A percentile compares a stretch with the other conserved stretches of the same genome.
Conservation (phyloP, 225 moss, liverwort and hornwort species). For the Climacium dendroides region DNA sequence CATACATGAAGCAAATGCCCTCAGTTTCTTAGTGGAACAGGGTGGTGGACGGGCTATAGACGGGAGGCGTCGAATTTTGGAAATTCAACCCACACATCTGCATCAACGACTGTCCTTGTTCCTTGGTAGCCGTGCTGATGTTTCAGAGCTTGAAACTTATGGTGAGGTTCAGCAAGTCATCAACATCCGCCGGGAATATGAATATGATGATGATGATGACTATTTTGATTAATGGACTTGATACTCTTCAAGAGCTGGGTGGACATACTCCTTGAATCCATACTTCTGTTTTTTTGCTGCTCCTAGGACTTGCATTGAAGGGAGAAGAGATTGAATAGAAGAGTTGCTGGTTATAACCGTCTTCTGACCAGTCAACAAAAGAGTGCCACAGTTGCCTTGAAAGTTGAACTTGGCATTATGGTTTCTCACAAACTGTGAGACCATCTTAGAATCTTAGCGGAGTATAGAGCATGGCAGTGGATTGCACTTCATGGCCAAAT, state of each 20-base stretch:
- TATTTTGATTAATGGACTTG: neutral
- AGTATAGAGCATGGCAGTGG: neutral
- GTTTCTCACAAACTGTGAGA: neutral
- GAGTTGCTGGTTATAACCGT: neutral
- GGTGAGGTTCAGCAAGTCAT: constrained; percentile 51
- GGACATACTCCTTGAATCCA: neutral
- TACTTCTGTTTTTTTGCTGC: neutral
- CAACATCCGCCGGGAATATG: constrained; percentile 23
- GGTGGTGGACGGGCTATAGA: constrained; percentile 43
- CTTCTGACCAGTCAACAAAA: neutral
- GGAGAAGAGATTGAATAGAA: neutral
- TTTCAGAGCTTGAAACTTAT: constrained; percentile 36
- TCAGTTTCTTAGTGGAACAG: constrained; percentile 41
- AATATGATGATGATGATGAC: constrained; percentile 29
- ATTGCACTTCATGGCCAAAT: neutral
- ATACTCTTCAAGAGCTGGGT: neutral
- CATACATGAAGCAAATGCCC: constrained; percentile 43
- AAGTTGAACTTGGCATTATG: neutral
- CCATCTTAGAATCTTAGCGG: neutral
- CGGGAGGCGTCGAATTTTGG: constrained; percentile 31
- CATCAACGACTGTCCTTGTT: constrained; percentile 38
- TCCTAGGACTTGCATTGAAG: neutral
- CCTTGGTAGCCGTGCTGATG: constrained; percentile 43
- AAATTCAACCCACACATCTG: constrained; percentile 47
- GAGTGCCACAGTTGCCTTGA: neutral